Conservation (phyloP, 345 rosid species). For the Toxicodendron radicans region DNA sequence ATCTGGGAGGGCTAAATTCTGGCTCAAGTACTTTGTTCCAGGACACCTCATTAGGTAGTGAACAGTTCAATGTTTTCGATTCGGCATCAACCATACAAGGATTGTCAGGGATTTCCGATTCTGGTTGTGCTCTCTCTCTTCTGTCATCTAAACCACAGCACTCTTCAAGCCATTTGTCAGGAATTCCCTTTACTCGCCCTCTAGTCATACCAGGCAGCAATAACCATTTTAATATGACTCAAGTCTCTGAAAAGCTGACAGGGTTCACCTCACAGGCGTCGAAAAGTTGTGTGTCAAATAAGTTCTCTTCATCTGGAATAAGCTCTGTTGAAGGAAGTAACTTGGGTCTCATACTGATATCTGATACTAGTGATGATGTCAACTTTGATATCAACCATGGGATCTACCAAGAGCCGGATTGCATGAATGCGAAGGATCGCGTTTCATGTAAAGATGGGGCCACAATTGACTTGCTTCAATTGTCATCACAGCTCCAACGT, state of each 20-base stretch:
- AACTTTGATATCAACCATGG: slow-evolving; percentile 32
- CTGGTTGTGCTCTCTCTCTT: slow-evolving; percentile 93
- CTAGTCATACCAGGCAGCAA: slow-evolving; percentile 31
- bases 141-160: slow-evolving; percentile 77
- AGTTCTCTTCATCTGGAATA: slow-evolving; percentile 29
- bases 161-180: slow-evolving; percentile 38
- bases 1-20: slow-evolving; percentile 32
- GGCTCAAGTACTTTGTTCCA: slow-evolving; percentile 36
- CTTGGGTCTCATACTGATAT: slow-evolving; percentile 25
- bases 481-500: slow-evolving; percentile 73
- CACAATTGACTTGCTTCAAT: slow-evolving; percentile 64
- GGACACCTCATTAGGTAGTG: slow-evolving; percentile 36
- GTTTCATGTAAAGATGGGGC: slow-evolving; percentile 39
- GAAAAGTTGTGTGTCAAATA: slow-evolving; percentile 28
- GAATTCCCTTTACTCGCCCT: slow-evolving; percentile 36
- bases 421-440: slow-evolving; percentile 28
- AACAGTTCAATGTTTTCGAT: slow-evolving; percentile 31
- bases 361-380: slow-evolving; percentile 30
- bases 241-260: slow-evolving; percentile 28
- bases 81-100: slow-evolving; percentile 41
- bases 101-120: slow-evolving; percentile 42
- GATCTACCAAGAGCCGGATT: slow-evolving; percentile 34
- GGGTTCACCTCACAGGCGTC: slow-evolving; percentile 31
- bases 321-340: slow-evolving; percentile 40
- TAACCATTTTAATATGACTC: slow-evolving; percentile 22